Evolutionary conservation across 2,329 filamentous ascomycete genomes (phyloP), one percentile per base, ranked within the genome.

Genomic region (Pseudogymnoascus sp.): DNA sequence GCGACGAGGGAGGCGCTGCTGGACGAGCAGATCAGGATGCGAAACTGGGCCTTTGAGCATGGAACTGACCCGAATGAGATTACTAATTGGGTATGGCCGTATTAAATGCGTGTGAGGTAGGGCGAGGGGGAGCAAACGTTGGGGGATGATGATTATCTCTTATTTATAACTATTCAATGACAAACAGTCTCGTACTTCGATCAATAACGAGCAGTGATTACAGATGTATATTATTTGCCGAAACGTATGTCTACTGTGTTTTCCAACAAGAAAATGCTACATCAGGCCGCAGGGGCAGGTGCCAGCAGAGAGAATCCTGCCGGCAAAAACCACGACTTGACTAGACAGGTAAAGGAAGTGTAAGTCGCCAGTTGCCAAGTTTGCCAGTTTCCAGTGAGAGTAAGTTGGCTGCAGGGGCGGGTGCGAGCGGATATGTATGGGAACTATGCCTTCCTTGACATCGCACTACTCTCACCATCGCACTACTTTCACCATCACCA

Each of bases 1-100:
- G 76, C 80, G 0, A 83, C 85, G 0, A 77, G 89, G 24, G 87
- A 92, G 76, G 78, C 78, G 63, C 78, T 93, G 68, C 74, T 86
- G 65, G 84, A 87, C 68, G 76, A 81, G 67, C 86, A 89, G 78
- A 84, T 90, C 68, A 76, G 77, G 61, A 86, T 86, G 1, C 81
- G 80, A 69, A 84, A 82, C 64, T 80, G 84, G 72, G 87, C 88
- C 0, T 91, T 85, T 69, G 86, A 90, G 77, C 80, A 81, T 60
- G 89, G 89, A 19, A 76, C 90, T 68, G 89, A 93, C 75, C 87
- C 87, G 0, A 64, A 64, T 1, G 66, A 67, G 16, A 68, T 73
- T 53, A 65, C 65, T 0, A 65, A 68, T 10, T 73, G 71, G 71
- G 67, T 40, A 16, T 73, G 71, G 71, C 71, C 71, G 5, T 70